These are phyloP conservation scores for Chlamydomonas asymmetrica DNA, from an alignment of 139 green algal species.

Conservation along the genomic window DNA sequence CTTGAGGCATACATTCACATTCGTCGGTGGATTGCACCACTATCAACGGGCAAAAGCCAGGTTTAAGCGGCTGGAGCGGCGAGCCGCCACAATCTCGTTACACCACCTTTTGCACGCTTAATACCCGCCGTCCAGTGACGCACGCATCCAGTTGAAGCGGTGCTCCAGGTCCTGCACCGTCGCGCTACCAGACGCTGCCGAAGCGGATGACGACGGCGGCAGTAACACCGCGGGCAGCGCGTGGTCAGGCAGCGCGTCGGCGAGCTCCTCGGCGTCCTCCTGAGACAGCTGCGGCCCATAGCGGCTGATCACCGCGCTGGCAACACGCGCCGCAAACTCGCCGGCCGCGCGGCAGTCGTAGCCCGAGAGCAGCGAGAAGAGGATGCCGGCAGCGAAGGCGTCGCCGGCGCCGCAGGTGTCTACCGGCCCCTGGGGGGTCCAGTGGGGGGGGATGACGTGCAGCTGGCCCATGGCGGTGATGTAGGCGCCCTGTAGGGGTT, in stretches of 20 bases:
- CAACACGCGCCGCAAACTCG: constrained; percentile 55
- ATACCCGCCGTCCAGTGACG: too few species aligned
- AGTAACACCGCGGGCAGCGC: too few species aligned
- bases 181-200: too few species aligned
- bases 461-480: constrained; percentile 62
- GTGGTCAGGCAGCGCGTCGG: constrained; percentile 27
- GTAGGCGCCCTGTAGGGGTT: constrained; percentile 40
- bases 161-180: too few species aligned
- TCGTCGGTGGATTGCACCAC: too few species aligned
- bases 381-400: constrained; percentile 31
- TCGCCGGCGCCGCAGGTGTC: constrained; percentile 82
- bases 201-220: too few species aligned
- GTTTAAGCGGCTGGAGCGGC: too few species aligned
- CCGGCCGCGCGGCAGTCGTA: constrained; percentile 64
- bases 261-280: constrained; percentile 64
- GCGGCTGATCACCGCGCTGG: constrained; percentile 69
- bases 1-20: too few species aligned
- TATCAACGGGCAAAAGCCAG: too few species aligned
- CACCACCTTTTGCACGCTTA: too few species aligned
- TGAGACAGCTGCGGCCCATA: constrained; percentile 59
- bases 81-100: too few species aligned
- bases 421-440: constrained; percentile 64
- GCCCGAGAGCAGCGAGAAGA: constrained; percentile 37
- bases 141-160: too few species aligned
- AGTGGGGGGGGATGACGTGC: constrained; percentile 65